Percentiles rank a stretch among this genome's conserved stretches.
Conservation (phyloP, 1,284 basidiomycete genomes). For the Porodaedalea pini region DNA sequence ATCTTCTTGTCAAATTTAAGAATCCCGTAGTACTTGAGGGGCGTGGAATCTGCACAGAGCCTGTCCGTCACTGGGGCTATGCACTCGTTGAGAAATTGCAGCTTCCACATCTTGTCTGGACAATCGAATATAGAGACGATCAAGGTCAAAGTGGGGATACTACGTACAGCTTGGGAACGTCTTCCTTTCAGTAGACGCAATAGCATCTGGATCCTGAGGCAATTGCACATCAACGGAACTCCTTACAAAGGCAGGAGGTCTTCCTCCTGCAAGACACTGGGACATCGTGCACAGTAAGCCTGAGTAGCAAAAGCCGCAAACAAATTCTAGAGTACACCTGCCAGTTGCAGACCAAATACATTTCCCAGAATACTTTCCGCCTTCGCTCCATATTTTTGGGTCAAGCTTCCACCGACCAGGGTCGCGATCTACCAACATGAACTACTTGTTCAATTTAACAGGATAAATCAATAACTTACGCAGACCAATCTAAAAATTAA, state of each 20-base stretch:
- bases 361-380: slow-evolving; percentile 9
- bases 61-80: slow-evolving; percentile 11
- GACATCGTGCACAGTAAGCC: too few relatives aligned
- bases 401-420: slow-evolving; percentile 9
- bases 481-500: slow-evolving; percentile 22
- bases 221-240: slow-evolving; percentile 5
- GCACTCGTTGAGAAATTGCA: slow-evolving; percentile 16
- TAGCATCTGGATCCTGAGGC: slow-evolving; percentile 5
- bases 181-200: not conserved
- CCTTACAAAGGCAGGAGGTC: not conserved
- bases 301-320: too few relatives aligned
- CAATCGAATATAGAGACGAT: not conserved
- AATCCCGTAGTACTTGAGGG: slow-evolving; percentile 18
- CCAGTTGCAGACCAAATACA: not conserved
- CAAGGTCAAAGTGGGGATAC: not conserved
- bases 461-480: slow-evolving; percentile 8
- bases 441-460: not conserved
- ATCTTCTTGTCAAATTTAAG: slow-evolving; percentile 20
- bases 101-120: slow-evolving; percentile 14
- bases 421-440: slow-evolving; percentile 4
- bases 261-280: slow-evolving; percentile 9
- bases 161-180: not conserved
- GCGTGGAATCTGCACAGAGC: slow-evolving; percentile 9
- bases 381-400: not conserved
- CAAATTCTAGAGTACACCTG: not conserved